Percentiles rank a stretch among this genome's conserved stretches.
phyloP scores from a whole-genome alignment of 441 rosid species.

The Viola pubescens region DNA sequence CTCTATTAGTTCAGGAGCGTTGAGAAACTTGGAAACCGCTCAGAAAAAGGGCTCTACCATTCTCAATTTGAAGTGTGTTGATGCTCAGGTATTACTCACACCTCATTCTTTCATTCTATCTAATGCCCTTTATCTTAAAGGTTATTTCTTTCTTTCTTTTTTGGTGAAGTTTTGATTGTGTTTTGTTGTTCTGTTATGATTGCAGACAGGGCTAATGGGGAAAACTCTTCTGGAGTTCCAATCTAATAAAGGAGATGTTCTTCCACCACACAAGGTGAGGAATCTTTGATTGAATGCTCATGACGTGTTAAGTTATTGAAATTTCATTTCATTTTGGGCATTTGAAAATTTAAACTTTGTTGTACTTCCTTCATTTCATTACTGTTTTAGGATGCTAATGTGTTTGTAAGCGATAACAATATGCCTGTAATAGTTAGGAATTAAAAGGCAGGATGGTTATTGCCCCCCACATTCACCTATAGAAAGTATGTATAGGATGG shows the following conservation, averaged over 20 bases:
- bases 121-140: not conserved
- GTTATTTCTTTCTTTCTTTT: not conserved
- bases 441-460: too few relatives aligned
- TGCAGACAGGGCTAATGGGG: slow-evolving; percentile 84
- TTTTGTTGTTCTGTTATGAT: slow-evolving; percentile 5
- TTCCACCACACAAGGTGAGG: slow-evolving; percentile 85
- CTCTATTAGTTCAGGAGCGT: slow-evolving; percentile 67
- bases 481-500: too few relatives aligned
- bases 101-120: not conserved
- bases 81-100: slow-evolving; percentile 52
- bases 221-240: slow-evolving; percentile 81
- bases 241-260: slow-evolving; percentile 87
- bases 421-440: too few relatives aligned
- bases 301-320: too few relatives aligned
- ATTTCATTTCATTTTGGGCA: too few relatives aligned
- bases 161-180: not conserved
- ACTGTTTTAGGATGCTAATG: too few relatives aligned
- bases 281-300: not conserved
- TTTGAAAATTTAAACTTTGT: too few relatives aligned
- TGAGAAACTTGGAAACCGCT: slow-evolving; percentile 61
- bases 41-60: slow-evolving; percentile 81
- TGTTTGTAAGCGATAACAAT: too few relatives aligned
- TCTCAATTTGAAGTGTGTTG: slow-evolving; percentile 82
- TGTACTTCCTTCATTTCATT: too few relatives aligned
- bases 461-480: too few relatives aligned